Conservation (phyloP, 768 basidiomycete species). For the Clavulina sp. region DNA sequence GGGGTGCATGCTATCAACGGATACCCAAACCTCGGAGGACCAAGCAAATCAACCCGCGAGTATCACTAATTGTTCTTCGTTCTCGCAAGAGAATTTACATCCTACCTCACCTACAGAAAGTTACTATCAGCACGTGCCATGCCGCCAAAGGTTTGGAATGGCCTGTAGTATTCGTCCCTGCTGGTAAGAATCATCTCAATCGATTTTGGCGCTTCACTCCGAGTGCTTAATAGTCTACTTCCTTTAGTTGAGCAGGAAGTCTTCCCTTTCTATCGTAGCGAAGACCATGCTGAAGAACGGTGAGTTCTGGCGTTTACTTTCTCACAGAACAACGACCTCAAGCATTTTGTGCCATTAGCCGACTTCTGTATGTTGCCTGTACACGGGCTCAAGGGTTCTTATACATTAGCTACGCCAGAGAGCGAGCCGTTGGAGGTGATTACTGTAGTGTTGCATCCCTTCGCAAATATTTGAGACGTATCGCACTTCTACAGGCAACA, state of each 20-base stretch:
- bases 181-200: conserved; percentile 18
- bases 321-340: neutral
- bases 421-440: conserved; percentile 31
- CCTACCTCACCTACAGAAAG: conserved; percentile 33
- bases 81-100: neutral
- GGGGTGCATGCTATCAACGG: conserved; percentile 68
- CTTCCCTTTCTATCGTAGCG: conserved; percentile 57
- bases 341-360: conserved; percentile 24
- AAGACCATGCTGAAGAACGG: conserved; percentile 73
- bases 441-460: neutral
- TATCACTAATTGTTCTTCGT: conserved; percentile 23
- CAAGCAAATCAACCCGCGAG: conserved; percentile 26
- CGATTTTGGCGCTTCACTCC: neutral
- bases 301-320: conserved; percentile 16
- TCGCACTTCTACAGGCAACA: too few relatives aligned
- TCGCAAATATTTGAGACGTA: too few relatives aligned
- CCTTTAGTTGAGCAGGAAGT: conserved; percentile 42
- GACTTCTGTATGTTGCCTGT: conserved; percentile 76
- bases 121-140: conserved; percentile 73
- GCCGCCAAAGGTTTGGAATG: conserved; percentile 84
- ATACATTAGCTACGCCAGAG: conserved; percentile 34
- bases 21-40: conserved; percentile 40
- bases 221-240: neutral
- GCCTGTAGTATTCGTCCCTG: conserved; percentile 73
- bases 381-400: conserved; percentile 65